Evolutionary conservation across 2,329 filamentous ascomycete genomes (phyloP).

Genomic region (Albophoma yamanashiensis): DNA sequence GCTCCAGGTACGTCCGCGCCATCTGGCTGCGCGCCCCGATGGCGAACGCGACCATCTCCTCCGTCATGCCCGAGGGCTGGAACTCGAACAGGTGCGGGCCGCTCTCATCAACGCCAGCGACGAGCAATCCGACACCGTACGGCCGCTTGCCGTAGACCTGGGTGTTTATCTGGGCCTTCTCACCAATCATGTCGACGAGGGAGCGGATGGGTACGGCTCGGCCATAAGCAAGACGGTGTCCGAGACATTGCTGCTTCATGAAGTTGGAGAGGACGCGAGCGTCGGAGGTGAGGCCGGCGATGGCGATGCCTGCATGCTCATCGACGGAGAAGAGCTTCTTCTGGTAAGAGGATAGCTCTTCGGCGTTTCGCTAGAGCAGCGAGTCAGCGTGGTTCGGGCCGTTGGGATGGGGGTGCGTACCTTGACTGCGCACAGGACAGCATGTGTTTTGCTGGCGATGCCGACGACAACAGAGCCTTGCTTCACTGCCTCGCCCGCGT

Average conservation of each 20-base stretch:
- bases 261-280: slow-evolving; percentile 99
- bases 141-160: slow-evolving; percentile 95
- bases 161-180: slow-evolving; percentile 95
- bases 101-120: slow-evolving; percentile 86
- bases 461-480: slow-evolving; percentile 97
- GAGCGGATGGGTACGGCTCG: slow-evolving; percentile 83
- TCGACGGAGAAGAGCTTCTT: slow-evolving; percentile 98
- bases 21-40: slow-evolving; percentile 96
- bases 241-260: slow-evolving; percentile 98
- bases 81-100: slow-evolving; percentile 98
- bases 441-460: slow-evolving; percentile 95
- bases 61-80: slow-evolving; percentile 89
- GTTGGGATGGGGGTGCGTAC: slow-evolving; percentile 33
- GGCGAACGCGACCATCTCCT: slow-evolving; percentile 93
- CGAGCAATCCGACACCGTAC: slow-evolving; percentile 87
- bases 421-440: slow-evolving; percentile 93
- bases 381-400: neutral
- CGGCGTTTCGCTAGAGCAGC: slow-evolving; percentile 71
- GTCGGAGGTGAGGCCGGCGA: slow-evolving; percentile 93
- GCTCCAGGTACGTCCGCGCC: slow-evolving; percentile 93
- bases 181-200: slow-evolving; percentile 84
- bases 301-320: slow-evolving; percentile 88
- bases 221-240: slow-evolving; percentile 90
- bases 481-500: slow-evolving; percentile 97
- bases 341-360: slow-evolving; percentile 99